phyloP scores from a whole-genome alignment of 2,329 filamentous ascomycete genomes.

The Cercospora janseana region DNA sequence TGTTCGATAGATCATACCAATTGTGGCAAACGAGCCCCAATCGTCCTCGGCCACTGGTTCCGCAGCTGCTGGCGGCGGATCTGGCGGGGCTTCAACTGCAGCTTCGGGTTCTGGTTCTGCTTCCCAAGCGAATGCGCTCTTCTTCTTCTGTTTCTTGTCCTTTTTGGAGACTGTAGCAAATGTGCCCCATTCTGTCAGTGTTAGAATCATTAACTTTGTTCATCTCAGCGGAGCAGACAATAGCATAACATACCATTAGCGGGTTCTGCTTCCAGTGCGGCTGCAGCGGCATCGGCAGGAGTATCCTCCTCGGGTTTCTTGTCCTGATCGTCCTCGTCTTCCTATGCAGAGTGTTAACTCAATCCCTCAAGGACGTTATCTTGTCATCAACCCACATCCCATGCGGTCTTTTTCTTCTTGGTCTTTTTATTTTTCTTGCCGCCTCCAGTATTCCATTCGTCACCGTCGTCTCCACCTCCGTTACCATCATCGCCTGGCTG shows the following conservation, averaged over 20 bases:
- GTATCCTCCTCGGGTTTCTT: conserved; percentile 37
- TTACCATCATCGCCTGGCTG: conserved; percentile 34
- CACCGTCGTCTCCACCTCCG: conserved; percentile 37
- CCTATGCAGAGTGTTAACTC: conserved; percentile 24
- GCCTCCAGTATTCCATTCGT: conserved; percentile 36
- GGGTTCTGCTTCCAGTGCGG: conserved; percentile 31
- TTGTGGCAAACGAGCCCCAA: conserved; percentile 33
- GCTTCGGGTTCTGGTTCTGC: conserved; percentile 24
- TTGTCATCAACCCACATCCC: conserved; percentile 24
- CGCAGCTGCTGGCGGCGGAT: conserved; percentile 11
- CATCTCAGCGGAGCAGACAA: background rate
- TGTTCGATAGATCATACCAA: conserved; percentile 41
- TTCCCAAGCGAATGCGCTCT: conserved; percentile 23
- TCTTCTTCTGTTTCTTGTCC: conserved; percentile 39
- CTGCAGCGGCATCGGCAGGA: conserved; percentile 32
- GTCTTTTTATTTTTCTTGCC: conserved; percentile 43
- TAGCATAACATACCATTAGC: conserved; percentile 28
- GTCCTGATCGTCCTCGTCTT: conserved; percentile 42
- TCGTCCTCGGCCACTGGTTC: conserved; percentile 27
- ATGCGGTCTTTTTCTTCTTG: conserved; percentile 38
- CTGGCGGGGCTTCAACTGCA: background rate
- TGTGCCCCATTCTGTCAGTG: conserved; percentile 39
- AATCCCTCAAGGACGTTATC: conserved; percentile 32
- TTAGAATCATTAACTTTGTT: background rate
- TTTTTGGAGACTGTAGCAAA: conserved; percentile 37